Evolutionary conservation across 2,329 filamentous ascomycete genomes (phyloP).

Genomic region (Nectriaceae sp.): DNA sequence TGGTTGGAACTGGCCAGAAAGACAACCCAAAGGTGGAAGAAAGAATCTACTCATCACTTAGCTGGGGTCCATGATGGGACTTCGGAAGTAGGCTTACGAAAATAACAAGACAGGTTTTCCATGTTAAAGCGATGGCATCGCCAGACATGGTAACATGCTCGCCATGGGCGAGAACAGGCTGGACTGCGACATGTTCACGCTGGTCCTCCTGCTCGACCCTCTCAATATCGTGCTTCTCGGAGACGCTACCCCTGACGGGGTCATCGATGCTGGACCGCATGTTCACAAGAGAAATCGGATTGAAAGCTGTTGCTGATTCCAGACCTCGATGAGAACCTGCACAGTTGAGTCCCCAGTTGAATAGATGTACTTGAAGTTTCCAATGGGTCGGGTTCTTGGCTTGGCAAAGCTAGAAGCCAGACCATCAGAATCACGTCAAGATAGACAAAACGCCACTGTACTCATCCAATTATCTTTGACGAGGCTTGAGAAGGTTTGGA

Average conservation of each 20-base stretch:
- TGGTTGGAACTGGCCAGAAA: slow-evolving; percentile 1
- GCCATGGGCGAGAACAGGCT: neutral
- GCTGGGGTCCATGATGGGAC: neutral
- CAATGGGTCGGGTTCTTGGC: no score
- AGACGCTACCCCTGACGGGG: neutral
- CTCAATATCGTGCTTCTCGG: neutral
- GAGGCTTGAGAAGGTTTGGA: no score
- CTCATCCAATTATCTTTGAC: no score
- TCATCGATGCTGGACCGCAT: neutral
- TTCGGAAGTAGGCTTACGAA: neutral
- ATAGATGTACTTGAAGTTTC: no score
- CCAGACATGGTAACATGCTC: neutral
- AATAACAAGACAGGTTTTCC: neutral
- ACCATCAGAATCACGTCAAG: no score
- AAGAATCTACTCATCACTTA: neutral
- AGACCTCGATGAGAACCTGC: no score
- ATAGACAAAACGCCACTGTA: no score
- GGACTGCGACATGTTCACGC: neutral
- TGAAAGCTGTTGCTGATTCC: no score
- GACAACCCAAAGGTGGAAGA: neutral
- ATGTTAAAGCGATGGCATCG: neutral
- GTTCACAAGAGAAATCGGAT: neutral
- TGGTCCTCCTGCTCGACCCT: neutral
- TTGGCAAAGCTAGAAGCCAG: no score
- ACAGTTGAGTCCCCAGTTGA: no score